Conservation (phyloP, 2,329 filamentous ascomycete genomes). For the Massarina eburnea region DNA sequence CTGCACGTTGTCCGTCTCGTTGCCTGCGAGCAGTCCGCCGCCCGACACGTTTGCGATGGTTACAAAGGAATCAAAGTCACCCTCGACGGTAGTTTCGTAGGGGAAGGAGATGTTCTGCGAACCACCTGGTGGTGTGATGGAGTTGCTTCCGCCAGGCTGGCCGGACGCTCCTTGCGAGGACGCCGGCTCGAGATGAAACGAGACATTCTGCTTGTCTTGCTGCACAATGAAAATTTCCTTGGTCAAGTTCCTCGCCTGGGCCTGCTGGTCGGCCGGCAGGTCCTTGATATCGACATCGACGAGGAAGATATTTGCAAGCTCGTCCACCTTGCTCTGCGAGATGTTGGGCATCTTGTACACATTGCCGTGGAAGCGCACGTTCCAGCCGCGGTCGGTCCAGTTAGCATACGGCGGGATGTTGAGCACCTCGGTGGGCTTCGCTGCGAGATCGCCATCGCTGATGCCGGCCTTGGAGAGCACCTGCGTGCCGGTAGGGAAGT, state of each 20-base stretch:
- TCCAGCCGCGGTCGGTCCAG: constrained; percentile 78
- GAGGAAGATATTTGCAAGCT: constrained; percentile 70
- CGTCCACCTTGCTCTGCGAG: constrained; percentile 63
- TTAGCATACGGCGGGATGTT: constrained; percentile 71
- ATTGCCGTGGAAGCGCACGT: constrained; percentile 74
- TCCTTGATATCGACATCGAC: constrained; percentile 64
- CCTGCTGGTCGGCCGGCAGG: constrained; percentile 61
- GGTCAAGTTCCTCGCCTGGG: constrained; percentile 73
- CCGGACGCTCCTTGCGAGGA: constrained; percentile 57
- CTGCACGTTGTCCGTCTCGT: constrained; percentile 66
- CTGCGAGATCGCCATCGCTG: constrained; percentile 58
- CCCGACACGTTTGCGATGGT: constrained; percentile 61
- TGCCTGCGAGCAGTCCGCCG: constrained; percentile 59
- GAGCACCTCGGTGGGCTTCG: constrained; percentile 68
- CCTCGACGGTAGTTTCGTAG: constrained; percentile 65
- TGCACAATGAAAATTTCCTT: constrained; percentile 74
- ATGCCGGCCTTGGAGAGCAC: constrained; percentile 66
- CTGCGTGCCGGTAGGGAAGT: constrained; percentile 62
- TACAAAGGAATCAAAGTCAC: constrained; percentile 74
- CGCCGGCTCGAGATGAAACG: constrained; percentile 63
- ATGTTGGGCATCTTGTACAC: constrained; percentile 79
- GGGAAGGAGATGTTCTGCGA: constrained; percentile 65
- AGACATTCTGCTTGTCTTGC: constrained; percentile 65
- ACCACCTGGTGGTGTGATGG: constrained; percentile 59
- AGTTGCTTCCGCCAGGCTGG: constrained; percentile 52